phyloP scores from a whole-genome alignment of 495 filamentous ascomycete genomes.

The Neurospora sp. region DNA sequence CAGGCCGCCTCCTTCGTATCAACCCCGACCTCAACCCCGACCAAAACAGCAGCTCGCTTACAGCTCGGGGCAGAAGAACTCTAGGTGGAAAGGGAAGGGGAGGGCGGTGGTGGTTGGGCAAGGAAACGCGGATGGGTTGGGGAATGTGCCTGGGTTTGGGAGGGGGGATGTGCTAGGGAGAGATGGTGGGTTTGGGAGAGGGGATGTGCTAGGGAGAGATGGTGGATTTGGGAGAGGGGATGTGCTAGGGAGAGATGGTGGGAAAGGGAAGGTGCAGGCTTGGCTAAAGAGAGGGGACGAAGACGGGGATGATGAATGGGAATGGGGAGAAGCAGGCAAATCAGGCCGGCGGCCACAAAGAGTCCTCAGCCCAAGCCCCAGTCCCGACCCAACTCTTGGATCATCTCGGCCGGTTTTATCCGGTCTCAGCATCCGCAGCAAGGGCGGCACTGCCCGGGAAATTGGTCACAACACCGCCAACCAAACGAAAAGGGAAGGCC shows the following conservation, averaged over 20 bases:
- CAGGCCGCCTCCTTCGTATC: background rate
- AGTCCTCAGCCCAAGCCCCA: background rate
- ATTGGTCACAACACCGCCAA: background rate
- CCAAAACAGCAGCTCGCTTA: background rate
- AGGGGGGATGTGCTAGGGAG: background rate
- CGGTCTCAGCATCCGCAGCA: background rate
- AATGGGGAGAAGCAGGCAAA: background rate
- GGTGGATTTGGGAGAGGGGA: background rate
- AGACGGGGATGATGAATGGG: background rate
- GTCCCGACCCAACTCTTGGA: background rate
- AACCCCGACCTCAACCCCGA: background rate
- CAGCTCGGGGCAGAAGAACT: background rate
- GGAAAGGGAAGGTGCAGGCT: background rate
- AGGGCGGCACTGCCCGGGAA: background rate
- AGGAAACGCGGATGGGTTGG: background rate
- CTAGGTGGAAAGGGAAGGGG: background rate
- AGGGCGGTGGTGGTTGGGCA: too few relatives aligned
- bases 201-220: background rate
- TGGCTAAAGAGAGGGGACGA: background rate
- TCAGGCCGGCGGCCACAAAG: too few relatives aligned
- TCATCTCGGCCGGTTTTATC: background rate
- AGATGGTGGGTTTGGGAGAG: background rate
- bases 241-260: background rate
- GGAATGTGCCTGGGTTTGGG: background rate
- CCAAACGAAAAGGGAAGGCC: background rate